Evolutionary conservation across 2,329 filamentous ascomycete genomes (phyloP), one percentile per base, ranked within the genome.

Genomic region (Mariannaea elegans): DNA sequence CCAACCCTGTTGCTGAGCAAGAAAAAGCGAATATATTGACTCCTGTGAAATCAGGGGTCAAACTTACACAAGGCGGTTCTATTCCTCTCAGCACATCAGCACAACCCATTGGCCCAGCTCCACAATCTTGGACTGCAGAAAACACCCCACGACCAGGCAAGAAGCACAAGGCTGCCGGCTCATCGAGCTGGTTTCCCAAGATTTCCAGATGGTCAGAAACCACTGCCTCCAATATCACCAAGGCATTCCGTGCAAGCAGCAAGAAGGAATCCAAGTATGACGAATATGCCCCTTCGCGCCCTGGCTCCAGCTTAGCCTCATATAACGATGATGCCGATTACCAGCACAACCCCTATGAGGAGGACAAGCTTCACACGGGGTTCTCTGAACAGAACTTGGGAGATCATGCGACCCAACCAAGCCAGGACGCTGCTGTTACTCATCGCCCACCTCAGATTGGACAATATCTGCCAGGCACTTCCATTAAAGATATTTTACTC

Each of bases 151-250:
- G 73, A 38, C 88, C 86, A 1, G 90, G 92, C 6, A 93, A 91
- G 75, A 97, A 97, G 79, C 91, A 96, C 79, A 97, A 97, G 75
- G 94, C 92, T 1, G 90, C 86, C 72, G 88, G 88, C 58, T 95
- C 93, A 1, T 92, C 91, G 0, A 82, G 85, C 50, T 88, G 87
- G 82, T 91, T 97, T 62, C 93, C 94, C 21, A 97, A 97, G 80
- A 94, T 97, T 63, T 98, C 95, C 6, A 87, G 95, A 39, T 99
- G 95, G 95, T 98, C 94, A 0, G 95, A 96, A 78, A 98, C 94
- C 2, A 99, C 95, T 0, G 87, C 94, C 3, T 97, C 93, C 1
- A 97, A 93, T 61, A 87, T 93, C 41, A 89, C 91, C 42, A 90
- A 90, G 67, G 90, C 90, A 38, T 90, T 94, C 74, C 87, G 90